Base-by-base conservation (phyloP, 208 protist genomes). In the Trypanosoma lewisi region DNA sequence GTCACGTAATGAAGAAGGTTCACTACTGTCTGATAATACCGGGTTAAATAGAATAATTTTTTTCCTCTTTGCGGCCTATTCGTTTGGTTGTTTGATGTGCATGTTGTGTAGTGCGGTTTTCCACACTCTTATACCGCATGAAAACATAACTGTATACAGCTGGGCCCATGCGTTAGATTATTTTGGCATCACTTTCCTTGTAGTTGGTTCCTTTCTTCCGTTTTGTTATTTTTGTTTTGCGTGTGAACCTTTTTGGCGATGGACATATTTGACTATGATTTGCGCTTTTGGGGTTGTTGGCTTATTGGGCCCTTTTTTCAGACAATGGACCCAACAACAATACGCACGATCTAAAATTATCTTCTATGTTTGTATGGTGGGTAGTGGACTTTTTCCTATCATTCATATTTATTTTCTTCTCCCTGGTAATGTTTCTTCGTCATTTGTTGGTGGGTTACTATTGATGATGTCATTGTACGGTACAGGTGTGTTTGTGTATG, bases 101-200 rank as follows among this genome's bases (percentile, higher is more conserved):
- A 84, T 91, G 80, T 27, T 89, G 3, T 91, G 79, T 71, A 91
- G 83, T 61, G 67, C 80, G 12, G 49, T 70, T 17, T 94, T 90
- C 52, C 87, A 94, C 73, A 86, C 80, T 25, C 75, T 94, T 42
- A 63, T 87, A 8, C 72, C 77, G 16, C 87, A 94, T 57, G 62
- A 85, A 53, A 86, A 63, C 53, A 75, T 77, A 52, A 60, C 67
- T 6, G 14, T 85, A 17, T 94, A 78, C 54, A 54, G 71, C 50
- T 82, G 74, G 39, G 78, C 79, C 6, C 87, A 94, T 76, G 63
- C 83, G 5, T 39, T 91, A 2, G 90, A 96, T 65, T 92, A 94
- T 63, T 91, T 85, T 67, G 90, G 83, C 39, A 96, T 96, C 52
- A 93, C 82, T 12, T 73, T 83, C 37, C 81, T 96, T 47, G 77